These are phyloP conservation scores for Xeromyces bisporus DNA, from an alignment of 495 filamentous ascomycete species.

Conservation along the genomic window DNA sequence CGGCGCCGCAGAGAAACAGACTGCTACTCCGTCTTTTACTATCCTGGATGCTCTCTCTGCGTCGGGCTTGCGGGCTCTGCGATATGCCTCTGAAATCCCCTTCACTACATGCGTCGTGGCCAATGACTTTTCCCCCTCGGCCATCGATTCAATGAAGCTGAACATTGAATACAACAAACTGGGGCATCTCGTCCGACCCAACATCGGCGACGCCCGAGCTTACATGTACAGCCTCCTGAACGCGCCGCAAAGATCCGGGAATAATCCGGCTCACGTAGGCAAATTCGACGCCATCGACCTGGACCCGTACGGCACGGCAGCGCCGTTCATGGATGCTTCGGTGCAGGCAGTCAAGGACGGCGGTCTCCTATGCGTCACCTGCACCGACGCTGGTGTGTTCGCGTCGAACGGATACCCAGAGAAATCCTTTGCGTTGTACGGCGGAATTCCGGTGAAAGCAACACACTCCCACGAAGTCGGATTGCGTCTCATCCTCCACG, in stretches of 20 bases:
- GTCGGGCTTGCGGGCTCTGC: conserved; percentile 78
- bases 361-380: conserved; percentile 85
- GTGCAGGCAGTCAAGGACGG: conserved; percentile 70
- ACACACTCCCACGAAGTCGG: conserved; percentile 77
- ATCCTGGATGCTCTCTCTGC: conserved; percentile 93
- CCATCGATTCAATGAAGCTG: conserved; percentile 60
- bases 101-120: conserved; percentile 66
- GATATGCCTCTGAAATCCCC: conserved; percentile 83
- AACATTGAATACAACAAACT: conserved; percentile 75
- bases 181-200: conserved; percentile 48
- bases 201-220: conserved; percentile 64
- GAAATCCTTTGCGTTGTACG: conserved; percentile 83
- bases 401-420: conserved; percentile 85
- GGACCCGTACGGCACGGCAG: conserved; percentile 87
- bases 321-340: conserved; percentile 79
- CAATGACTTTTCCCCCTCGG: conserved; percentile 68
- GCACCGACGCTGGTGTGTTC: conserved; percentile 88
- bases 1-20: conserved; percentile 4
- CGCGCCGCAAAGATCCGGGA: conserved; percentile 1
- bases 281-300: conserved; percentile 88
- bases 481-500: conserved; percentile 66
- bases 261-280: conserved; percentile 3
- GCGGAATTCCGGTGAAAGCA: conserved; percentile 72
- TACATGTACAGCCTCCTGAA: conserved; percentile 67
- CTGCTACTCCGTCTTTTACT: conserved; percentile 32